Evolutionary conservation across 192 early-diverging fungal genomes (phyloP), one percentile per base, ranked within the genome.

Genomic region (Backusella luteola): DNA sequence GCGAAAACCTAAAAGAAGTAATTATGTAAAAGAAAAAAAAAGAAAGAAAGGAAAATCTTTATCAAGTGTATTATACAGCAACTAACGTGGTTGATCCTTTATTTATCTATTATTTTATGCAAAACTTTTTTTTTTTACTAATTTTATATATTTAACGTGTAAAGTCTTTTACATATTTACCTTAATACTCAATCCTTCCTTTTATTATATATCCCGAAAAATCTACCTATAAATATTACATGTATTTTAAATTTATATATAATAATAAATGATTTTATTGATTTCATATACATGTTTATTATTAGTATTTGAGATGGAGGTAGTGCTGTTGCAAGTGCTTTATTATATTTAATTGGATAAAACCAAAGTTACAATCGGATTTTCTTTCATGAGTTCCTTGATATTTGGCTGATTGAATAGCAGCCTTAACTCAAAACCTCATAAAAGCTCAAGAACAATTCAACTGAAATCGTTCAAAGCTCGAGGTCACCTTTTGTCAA

Each of bases 1-100:
- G 83, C 34, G 81, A 84, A 38, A 84, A 84, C 49, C 73, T 84
- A 12, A 71, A 83, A 63, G 56, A 63, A 63, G 56, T 63, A 29
- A 63, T 63, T 63, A 63, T 63, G 56, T 63, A 63, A 63, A 59
- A 63, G 23, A 63, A 26, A 29, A 29, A 11, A 56, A 56, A 56
- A 52, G 19, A 0, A 32, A 32, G 32, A 38, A 26, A 14, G 26
- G 23, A 14, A 3, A 26, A 23, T 26, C 21, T 26, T 26, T 26
- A 11, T 59, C 56, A 11, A 59, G 8, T 59, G 56, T 59, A 59
- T 59, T 59, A 59, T 59, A 59, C 21, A 59, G 21, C 56, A 59
- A 29, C 56, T 59, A 26, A 4, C 8, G 4, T 59, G 11, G 56
- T 59, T 59, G 56, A 9, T 59, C 56, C 56, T 59, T 59, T 59